Evolutionary conservation across 148 eudicot species (phyloP), one percentile per base, ranked within the genome.

Genomic region (Vaccinium corymbosum): DNA sequence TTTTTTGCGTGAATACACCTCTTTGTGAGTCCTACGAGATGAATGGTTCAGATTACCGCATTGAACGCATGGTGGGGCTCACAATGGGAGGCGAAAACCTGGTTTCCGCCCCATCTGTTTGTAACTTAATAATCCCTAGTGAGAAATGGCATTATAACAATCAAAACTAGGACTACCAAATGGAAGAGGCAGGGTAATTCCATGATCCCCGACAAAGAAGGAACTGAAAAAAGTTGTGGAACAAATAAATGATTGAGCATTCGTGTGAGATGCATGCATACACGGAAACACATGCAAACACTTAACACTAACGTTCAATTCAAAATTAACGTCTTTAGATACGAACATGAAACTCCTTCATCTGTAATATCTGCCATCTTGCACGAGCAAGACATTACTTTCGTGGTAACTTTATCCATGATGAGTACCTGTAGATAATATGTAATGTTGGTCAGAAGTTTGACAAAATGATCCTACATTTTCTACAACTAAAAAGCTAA

Each of bases 321-420:
- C n/a, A 81, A 20, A 52, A 32, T 32, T 71, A 20, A 9, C 22
- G 16, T 35, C 46, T 70, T 19, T 42, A 49, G n/a, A 87, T 80
- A 80, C 98, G 90, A 86, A 97, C 99, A 88, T 83, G 99, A 95
- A 84, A 97, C 92, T 81, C 98, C 99, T 79, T 97, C 91, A 84
- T 95, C 99, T 22, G 98, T 95, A 86, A 97, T 95, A 90, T 97
- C 99, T 38, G 99, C 92, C 99, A 97, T 97, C 88, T 95, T 95
- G 92, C 99, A 97, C 74, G 99, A 91, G 78, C 87, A 87, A 55
- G 99, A 97, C 99, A 97, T 95, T 78, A 97, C 97, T 90, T 90
- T 97, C 78, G 95, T 94, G 52, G 99, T 97, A 51, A 97, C 93
- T 89, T 94, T 97, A 89, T 97, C 99, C 99, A 97, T 97, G 87